These are phyloP conservation scores for Picochlorum sp. DNA, from an alignment of 139 green algal genomes.

Conservation along the genomic window DNA sequence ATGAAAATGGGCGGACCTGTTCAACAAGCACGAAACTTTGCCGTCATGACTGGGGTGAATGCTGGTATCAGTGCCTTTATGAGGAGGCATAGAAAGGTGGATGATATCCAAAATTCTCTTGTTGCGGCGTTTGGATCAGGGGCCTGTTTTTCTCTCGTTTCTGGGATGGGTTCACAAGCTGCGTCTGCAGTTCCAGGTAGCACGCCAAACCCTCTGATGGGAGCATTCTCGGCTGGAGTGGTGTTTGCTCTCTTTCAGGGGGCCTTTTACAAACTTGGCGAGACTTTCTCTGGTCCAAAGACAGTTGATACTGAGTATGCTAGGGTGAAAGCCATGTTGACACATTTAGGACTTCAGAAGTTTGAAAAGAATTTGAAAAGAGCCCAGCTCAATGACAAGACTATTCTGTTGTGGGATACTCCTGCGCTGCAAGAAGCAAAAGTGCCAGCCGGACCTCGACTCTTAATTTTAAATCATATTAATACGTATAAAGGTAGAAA, in stretches of 20 bases:
- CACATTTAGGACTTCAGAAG: slow-evolving; percentile 30
- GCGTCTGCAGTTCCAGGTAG: slow-evolving; percentile 4
- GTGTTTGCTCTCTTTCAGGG: slow-evolving; percentile 71
- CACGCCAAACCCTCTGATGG: slow-evolving; percentile 22
- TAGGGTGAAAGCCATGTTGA: slow-evolving; percentile 75
- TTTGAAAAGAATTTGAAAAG: slow-evolving; percentile 91
- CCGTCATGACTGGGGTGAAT: slow-evolving; percentile 87
- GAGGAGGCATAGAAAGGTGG: slow-evolving; percentile 58
- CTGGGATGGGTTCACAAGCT: slow-evolving; percentile 22
- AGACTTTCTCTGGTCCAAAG: slow-evolving; percentile 13
- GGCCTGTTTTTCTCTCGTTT: slow-evolving; percentile 63
- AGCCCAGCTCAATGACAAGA: slow-evolving; percentile 77
- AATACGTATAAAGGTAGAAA: slow-evolving; percentile 47
- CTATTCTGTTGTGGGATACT: slow-evolving; percentile 80
- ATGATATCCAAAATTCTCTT: slow-evolving; percentile 69
- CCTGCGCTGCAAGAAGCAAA: slow-evolving; percentile 64
- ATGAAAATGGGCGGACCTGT: slow-evolving; percentile 54
- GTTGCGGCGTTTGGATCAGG: slow-evolving; percentile 68
- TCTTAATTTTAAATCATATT: slow-evolving; percentile 91
- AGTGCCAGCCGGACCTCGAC: slow-evolving; percentile 82
- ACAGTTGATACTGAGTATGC: slow-evolving; percentile 32
- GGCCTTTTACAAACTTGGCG: slow-evolving; percentile 59
- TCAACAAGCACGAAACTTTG: slow-evolving; percentile 82
- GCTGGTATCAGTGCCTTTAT: slow-evolving; percentile 55
- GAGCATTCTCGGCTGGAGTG: slow-evolving; percentile 40